Evolutionary conservation across 352 stramenopile species (phyloP).

Genomic region (Vaucheria bursata): DNA sequence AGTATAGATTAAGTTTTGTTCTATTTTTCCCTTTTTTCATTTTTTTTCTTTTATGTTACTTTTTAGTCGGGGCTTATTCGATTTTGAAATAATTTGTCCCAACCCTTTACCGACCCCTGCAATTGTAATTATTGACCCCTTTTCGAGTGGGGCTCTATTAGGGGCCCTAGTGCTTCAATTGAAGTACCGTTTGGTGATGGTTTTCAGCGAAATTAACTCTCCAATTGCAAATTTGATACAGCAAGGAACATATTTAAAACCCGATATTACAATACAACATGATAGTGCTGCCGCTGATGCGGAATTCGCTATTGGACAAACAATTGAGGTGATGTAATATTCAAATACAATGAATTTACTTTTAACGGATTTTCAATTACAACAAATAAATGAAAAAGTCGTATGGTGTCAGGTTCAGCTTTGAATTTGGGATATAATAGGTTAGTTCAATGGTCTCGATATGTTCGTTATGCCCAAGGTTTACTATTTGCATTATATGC

Average conservation of each 20-base stretch:
- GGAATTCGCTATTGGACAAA: conserved; percentile 18
- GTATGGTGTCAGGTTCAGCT: too few relatives aligned
- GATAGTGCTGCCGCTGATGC: conserved; percentile 16
- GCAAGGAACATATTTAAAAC: conserved; percentile 24
- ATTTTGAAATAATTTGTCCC: conserved; percentile 39
- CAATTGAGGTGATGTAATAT: background rate
- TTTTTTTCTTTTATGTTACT: too few relatives aligned
- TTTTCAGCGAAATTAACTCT: conserved; percentile 40
- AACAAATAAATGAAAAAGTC: too few relatives aligned
- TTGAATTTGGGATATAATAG: too few relatives aligned
- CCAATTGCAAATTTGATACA: conserved; percentile 42
- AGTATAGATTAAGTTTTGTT: too few relatives aligned
- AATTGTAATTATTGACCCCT: conserved; percentile 83
- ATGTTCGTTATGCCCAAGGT: too few relatives aligned
- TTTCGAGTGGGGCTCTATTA: conserved; percentile 82
- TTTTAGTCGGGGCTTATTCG: conserved; percentile 43
- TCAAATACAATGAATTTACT: background rate
- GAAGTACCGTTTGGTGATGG: conserved; percentile 25
- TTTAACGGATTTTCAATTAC: too few relatives aligned
- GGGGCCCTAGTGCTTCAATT: conserved; percentile 45
- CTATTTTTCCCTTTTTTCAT: too few relatives aligned
- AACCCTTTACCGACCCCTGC: conserved; percentile 56
- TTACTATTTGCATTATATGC: too few relatives aligned
- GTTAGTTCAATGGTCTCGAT: too few relatives aligned
- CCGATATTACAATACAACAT: conserved; percentile 45